phyloP scores from a whole-genome alignment of 768 basidiomycete genomes.

The Pleurotus sapidus region DNA sequence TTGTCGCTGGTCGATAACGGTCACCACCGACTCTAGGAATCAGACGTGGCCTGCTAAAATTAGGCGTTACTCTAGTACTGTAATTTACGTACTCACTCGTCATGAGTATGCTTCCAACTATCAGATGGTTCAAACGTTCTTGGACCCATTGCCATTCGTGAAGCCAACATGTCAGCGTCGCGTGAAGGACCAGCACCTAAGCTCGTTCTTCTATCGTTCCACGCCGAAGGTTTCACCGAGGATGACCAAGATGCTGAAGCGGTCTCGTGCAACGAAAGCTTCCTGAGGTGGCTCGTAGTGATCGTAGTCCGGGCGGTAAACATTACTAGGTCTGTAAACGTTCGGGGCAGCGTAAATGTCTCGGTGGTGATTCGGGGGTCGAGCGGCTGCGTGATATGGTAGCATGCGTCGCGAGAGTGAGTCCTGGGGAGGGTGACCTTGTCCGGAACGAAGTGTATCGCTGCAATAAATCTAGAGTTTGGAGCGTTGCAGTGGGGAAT shows the following conservation, averaged over 20 bases:
- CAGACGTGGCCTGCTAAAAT: not conserved
- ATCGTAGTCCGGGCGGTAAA: constrained; percentile 3
- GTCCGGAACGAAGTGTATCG: constrained; percentile 2
- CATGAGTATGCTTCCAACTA: constrained; percentile 61
- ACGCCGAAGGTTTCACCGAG: not conserved
- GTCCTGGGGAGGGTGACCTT: constrained; percentile 5
- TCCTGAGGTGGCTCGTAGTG: constrained; percentile 1
- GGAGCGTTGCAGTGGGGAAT: not conserved
- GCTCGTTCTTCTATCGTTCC: constrained; percentile 2
- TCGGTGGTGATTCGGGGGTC: not conserved
- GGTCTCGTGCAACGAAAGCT: not conserved
- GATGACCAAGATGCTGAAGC: constrained; percentile 3
- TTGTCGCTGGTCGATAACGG: constrained; percentile 47
- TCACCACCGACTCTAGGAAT: constrained; percentile 29
- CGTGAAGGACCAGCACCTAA: not conserved
- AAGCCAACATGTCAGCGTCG: constrained; percentile 6
- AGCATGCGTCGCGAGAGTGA: constrained; percentile 3
- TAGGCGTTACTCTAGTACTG: not conserved
- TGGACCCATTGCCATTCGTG: constrained; percentile 23
- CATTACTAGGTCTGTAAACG: not conserved
- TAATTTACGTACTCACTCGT: constrained; percentile 24
- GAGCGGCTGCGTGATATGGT: no score
- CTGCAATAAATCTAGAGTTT: not conserved
- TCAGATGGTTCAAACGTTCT: constrained; percentile 75
- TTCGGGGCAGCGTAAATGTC: constrained; percentile 34